phyloP scores from a whole-genome alignment of 2,329 filamentous ascomycete species.

The Zarea fungicola region DNA sequence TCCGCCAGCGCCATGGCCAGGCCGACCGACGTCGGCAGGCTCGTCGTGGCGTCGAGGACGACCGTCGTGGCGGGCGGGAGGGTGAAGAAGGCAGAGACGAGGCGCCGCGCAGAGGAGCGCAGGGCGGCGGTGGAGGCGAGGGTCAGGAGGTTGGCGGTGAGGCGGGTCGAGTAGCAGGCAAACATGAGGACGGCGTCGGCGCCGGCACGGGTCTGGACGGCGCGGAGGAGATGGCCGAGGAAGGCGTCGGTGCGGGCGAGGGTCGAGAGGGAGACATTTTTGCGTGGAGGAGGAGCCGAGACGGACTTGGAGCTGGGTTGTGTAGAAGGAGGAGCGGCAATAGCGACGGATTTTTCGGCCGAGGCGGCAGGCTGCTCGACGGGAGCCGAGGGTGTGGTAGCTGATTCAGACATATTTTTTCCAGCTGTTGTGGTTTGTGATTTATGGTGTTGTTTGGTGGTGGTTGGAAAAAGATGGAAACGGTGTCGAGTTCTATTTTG shows the following conservation, averaged over 20 bases:
- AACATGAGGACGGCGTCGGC: conserved; percentile 66
- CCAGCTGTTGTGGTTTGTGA: neutral
- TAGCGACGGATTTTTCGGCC: neutral
- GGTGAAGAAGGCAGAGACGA: conserved; percentile 48
- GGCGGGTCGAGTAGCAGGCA: conserved; percentile 60
- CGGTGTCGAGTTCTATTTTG: neutral
- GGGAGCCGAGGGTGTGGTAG: neutral
- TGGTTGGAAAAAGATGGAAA: too few species aligned
- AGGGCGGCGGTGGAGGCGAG: conserved; percentile 45
- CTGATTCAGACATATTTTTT: neutral
- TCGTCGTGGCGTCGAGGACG: conserved; percentile 35
- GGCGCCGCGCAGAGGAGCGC: conserved; percentile 49
- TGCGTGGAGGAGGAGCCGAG: too few species aligned
- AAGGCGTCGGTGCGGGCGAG: conserved; percentile 46
- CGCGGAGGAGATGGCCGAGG: conserved; percentile 52
- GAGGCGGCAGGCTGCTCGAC: conserved; percentile 7
- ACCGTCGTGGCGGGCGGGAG: conserved; percentile 47
- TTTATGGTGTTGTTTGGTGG: neutral
- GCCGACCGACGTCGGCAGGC: conserved; percentile 30
- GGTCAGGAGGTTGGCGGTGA: conserved; percentile 47
- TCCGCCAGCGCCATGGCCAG: conserved; percentile 44
- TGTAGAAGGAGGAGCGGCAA: neutral
- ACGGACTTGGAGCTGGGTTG: conserved; percentile 12
- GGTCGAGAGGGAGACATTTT: conserved; percentile 17
- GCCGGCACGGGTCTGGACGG: conserved; percentile 62